Base-by-base conservation (phyloP, 2,329 filamentous ascomycete species). In the Dactylellina drechsleri region DNA sequence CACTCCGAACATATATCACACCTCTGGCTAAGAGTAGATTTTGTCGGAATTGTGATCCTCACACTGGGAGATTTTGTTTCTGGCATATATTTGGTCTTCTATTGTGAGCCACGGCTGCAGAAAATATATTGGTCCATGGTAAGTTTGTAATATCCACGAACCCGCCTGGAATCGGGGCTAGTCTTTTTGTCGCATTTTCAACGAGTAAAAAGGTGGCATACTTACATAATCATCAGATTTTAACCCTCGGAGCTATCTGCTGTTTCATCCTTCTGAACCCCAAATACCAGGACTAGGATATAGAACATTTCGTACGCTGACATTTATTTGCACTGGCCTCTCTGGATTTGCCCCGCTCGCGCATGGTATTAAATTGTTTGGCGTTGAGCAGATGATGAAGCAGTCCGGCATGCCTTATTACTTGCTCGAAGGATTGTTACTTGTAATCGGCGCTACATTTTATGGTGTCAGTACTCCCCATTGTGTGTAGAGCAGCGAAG, bases 341-440 rank as follows among this genome's bases (percentile, higher is more conserved):
- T 83, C 82, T 4, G 82, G 81, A 1, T 77, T 84, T 31, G 80
- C 80, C 3, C 83, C 83, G 2, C 80, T 84, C 15, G 78, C 81
- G n/a, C 83, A 84, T 66, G 82, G 81, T 1, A 28, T 54, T 16
- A 54, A 26, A 15, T n/a, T 67, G 13, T 67, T 67, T 40, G 81
- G 82, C 0, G 82, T 83, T 54, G 64, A 77, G 2, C 81, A 83
- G 77, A 81, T 84, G 73, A 77, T 79, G 56, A 80, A 80, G 77
- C 82, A 84, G 71, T 81, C 82, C 2, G 83, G 83, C 1, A 76
- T 84, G 60, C 80, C 81, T 16, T 84, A 82, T 50, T 84, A 83
- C 65, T 78, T 83, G 31, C 77, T 81, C 1, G 83, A 84, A 58
- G 83, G 82, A 0, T 78, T 82, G 0, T 79, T 83, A 54, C 76